Percentiles rank a stretch among this genome's conserved stretches.
Evolutionary conservation across 352 stramenopile species (phyloP).

Genomic region (Pythium vanterpoolii): DNA sequence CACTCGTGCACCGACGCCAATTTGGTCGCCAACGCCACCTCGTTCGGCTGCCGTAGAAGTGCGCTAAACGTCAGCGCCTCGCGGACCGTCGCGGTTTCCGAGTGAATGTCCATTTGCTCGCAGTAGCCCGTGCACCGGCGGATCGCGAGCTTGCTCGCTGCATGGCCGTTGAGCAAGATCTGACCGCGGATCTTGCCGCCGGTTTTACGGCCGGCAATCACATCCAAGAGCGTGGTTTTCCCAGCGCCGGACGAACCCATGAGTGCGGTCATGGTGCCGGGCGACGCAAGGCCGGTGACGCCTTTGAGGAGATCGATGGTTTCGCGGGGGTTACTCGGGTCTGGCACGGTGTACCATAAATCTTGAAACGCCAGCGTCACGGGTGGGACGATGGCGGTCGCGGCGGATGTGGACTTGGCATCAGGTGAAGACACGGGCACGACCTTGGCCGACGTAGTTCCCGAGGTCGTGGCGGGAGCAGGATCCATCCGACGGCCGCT

Average conservation of each 20-base stretch:
- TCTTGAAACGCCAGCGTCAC: conserved; percentile 76
- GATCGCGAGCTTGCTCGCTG: conserved; percentile 50
- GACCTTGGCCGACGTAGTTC: conserved; percentile 8
- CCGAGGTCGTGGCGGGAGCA: not conserved
- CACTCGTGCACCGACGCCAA: conserved; percentile 44
- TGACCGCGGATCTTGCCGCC: conserved; percentile 68
- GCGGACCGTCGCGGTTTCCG: conserved; percentile 82
- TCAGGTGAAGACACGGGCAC: not conserved
- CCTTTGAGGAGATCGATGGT: conserved; percentile 41
- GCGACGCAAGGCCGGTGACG: conserved; percentile 51
- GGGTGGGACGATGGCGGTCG: conserved; percentile 30
- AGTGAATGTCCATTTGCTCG: conserved; percentile 90
- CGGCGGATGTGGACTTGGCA: not conserved
- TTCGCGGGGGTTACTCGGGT: conserved; percentile 37
- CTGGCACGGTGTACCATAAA: conserved; percentile 53
- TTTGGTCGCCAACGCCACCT: conserved; percentile 19
- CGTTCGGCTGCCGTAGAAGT: conserved; percentile 34
- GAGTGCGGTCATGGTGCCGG: conserved; percentile 61
- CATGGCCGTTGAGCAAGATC: conserved; percentile 58
- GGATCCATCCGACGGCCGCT: not conserved
- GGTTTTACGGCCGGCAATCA: conserved; percentile 91
- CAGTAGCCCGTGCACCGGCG: conserved; percentile 62
- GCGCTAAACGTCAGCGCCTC: conserved; percentile 82
- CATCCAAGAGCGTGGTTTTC: conserved; percentile 95
- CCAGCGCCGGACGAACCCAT: conserved; percentile 79